Base-by-base conservation (phyloP, 2,329 filamentous ascomycete species). In the Talaromyces islandicus region DNA sequence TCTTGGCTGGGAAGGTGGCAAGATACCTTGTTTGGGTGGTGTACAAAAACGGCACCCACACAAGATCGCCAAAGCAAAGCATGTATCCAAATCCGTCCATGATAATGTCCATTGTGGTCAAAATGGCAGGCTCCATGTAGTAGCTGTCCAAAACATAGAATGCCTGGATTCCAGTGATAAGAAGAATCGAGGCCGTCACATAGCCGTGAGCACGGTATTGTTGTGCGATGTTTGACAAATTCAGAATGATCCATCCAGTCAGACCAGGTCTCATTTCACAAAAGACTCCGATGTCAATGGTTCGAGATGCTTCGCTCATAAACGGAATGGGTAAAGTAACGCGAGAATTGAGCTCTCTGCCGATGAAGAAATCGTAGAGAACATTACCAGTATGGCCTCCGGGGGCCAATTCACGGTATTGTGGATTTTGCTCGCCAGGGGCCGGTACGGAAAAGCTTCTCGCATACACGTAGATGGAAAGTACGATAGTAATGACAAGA, bases 281-380 rank as follows among this genome's bases (percentile, higher is more conserved):
- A 74, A 88, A 97, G 62, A 88, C 82, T 77, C 97, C 97, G 76
- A 97, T 88, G 70, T 97, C 93, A 55, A 97, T 82, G 67, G 91
- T 89, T 12, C 72, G 71, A 19, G 74, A 71, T 21, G 71, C 66
- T n/a, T 78, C 76, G 61, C 91, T 91, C 64, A 96, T 82, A 54
- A 95, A 73, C 2, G 92, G 92, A 25, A 96, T 78, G 0, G 82
- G 76, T 27, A 79, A 64, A 21, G 65, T 85, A 62, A 95, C 75
- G 54, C 92, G 90, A 3, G 93, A 93, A 77, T 97, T 97, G 62
- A 97, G 86, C 75, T 97, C 93, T 29, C 93, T 90, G 21, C 93
- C 93, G 65, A 97, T 97, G 77, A 92, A 97, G 86, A 91, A 97
- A 76, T 97, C 93, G 74, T 97, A 97, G 41, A 97, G 76, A 64